These are phyloP conservation scores for Rhizopus arrhizus DNA, from an alignment of 371 early-diverging fungal genomes.

Conservation along the genomic window DNA sequence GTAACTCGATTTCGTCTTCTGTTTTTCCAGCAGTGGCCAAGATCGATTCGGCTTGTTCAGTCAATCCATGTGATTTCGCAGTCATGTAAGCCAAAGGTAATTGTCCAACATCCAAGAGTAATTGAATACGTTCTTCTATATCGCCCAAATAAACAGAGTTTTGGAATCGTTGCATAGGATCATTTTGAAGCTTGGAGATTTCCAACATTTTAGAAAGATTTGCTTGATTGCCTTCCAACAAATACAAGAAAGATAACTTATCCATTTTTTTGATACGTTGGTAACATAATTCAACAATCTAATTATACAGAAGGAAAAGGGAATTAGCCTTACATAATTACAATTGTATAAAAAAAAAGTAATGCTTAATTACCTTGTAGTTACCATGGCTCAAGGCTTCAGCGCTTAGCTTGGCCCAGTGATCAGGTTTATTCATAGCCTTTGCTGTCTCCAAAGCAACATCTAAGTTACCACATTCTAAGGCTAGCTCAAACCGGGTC, in stretches of 20 bases:
- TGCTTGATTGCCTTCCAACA: slow-evolving; percentile 84
- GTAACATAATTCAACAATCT: slow-evolving; percentile 89
- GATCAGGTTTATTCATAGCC: slow-evolving; percentile 80
- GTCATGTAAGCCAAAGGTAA: slow-evolving; percentile 88
- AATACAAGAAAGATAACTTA: slow-evolving; percentile 90
- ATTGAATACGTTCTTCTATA: slow-evolving; percentile 79
- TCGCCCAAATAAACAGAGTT: slow-evolving; percentile 88
- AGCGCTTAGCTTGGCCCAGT: slow-evolving; percentile 83
- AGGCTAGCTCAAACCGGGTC: slow-evolving; percentile 94
- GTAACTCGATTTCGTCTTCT: slow-evolving; percentile 63
- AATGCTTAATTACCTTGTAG: slow-evolving; percentile 55
- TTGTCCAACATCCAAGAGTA: slow-evolving; percentile 85
- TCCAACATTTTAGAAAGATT: slow-evolving; percentile 91
- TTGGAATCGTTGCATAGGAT: slow-evolving; percentile 85
- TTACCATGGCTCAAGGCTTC: slow-evolving; percentile 92
- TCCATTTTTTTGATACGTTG: slow-evolving; percentile 90
- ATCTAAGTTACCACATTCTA: slow-evolving; percentile 94
- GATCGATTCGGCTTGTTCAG: slow-evolving; percentile 81
- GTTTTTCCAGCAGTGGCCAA: slow-evolving; percentile 69
- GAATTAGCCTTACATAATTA: neutral
- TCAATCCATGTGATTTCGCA: slow-evolving; percentile 86
- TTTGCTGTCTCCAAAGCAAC: slow-evolving; percentile 92
- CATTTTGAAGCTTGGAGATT: slow-evolving; percentile 83
- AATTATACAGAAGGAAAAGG: slow-evolving; percentile 5
- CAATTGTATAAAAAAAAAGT: no score